Base-by-base conservation (phyloP, 192 early-diverging fungal species). In the Chytriomyces hyalinus region DNA sequence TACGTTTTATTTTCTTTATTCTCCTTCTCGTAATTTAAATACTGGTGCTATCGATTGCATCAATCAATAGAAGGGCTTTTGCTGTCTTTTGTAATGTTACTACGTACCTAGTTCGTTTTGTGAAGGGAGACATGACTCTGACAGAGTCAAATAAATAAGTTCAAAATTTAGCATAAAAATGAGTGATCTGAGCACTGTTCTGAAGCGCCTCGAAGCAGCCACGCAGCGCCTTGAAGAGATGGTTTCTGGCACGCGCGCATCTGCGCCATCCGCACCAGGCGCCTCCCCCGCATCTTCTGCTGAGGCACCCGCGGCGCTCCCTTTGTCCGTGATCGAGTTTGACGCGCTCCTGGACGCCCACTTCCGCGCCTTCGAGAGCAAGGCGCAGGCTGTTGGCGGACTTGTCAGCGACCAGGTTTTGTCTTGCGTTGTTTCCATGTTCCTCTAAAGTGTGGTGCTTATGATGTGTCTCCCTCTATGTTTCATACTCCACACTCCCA, bases 201-300 rank as follows among this genome's bases (percentile, higher is more conserved):
- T 98, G 68, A 94, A 92, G 86, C 91, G 97, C 44, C 87, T 99
- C 46, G 97, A 99, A 84, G 88, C 92, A 24, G 96, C 96, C 66
- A 96, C 96, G 13, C 84, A 90, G 8, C 92, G 95, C 50, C 88
- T 99, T 28, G 97, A 99, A 72, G 93, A 93, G 81, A 76, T 96
- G 48, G 65, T 76, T 8, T 9, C 49, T 6, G 53, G 47, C 45
- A 49, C 13, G 26, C 90, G 95, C 15, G 81, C 90, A 70, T 62
- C 72, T 61, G 53, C 13, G 43, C 28, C 76, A 79, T 85, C 46
- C 81, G 36, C 85, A 20, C 73, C 76, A 15, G 20, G 80, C 3
- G 65, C 77, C 43, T 73, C 73, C 10, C 47, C 68, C 50, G 24
- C 78, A 45, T 50, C 61, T 4, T 45, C 20, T 71, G 61, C 75